These are phyloP conservation scores for Starmerella kuoi DNA, from an alignment of 805 yeast genomes.

Conservation along the genomic window DNA sequence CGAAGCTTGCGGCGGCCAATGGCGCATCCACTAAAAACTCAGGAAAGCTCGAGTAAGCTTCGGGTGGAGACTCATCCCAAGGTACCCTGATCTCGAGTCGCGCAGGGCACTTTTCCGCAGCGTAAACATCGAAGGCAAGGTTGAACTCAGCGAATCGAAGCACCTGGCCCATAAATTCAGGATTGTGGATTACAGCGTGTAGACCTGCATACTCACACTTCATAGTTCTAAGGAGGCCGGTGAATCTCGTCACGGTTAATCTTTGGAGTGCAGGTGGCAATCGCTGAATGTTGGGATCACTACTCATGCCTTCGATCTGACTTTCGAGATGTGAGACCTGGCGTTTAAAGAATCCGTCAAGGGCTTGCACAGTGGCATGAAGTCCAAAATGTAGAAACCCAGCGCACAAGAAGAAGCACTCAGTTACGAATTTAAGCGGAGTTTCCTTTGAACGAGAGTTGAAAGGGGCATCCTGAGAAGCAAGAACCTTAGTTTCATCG, in stretches of 20 bases:
- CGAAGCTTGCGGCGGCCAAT: constrained; percentile 49
- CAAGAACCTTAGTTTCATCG: constrained; percentile 74
- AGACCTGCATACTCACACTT: constrained; percentile 35
- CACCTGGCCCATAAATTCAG: constrained; percentile 47
- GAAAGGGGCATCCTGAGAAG: constrained; percentile 56
- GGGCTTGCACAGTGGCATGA: constrained; percentile 57
- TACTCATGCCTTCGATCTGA: constrained; percentile 14
- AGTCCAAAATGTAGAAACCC: constrained; percentile 80
- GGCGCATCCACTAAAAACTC: constrained; percentile 78
- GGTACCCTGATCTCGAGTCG: constrained; percentile 24
- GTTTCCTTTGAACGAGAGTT: constrained; percentile 21
- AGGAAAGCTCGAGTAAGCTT: constrained; percentile 72
- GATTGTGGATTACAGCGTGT: constrained; percentile 48
- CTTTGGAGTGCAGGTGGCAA: constrained; percentile 2
- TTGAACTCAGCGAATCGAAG: constrained; percentile 72
- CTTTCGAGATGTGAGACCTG: constrained; percentile 33
- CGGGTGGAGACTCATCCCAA: constrained; percentile 40
- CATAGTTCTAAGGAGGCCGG: background rate
- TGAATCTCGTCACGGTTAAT: background rate
- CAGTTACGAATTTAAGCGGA: constrained; percentile 76
- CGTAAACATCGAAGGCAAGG: constrained; percentile 52
- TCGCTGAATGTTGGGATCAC: constrained; percentile 1
- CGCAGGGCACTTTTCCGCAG: constrained; percentile 5
- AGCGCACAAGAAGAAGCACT: constrained; percentile 68
- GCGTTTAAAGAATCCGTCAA: constrained; percentile 39